These are phyloP conservation scores for Magnaporthiopsis poae DNA, from an alignment of 2,329 filamentous ascomycete species.

Conservation along the genomic window DNA sequence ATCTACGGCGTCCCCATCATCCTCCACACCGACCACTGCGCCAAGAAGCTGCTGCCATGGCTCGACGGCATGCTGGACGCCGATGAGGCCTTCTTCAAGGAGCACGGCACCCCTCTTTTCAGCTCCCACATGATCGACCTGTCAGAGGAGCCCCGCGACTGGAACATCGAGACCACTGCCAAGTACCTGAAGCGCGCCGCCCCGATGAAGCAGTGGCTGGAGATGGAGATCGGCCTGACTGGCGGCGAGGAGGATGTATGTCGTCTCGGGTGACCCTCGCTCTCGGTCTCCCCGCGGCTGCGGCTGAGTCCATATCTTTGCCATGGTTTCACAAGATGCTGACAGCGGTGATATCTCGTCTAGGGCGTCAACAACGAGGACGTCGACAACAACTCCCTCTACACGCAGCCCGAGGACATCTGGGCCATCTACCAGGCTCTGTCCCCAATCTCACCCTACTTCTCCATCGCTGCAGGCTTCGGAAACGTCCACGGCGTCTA, in stretches of 20 bases:
- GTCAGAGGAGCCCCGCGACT: slow-evolving; percentile 80
- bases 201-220: slow-evolving; percentile 97
- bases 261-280: neutral
- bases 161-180: slow-evolving; percentile 85
- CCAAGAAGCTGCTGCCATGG: slow-evolving; percentile 98
- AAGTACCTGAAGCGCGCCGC: slow-evolving; percentile 88
- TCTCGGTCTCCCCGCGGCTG: neutral
- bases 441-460: slow-evolving; percentile 80
- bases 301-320: neutral
- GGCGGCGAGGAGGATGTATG: slow-evolving; percentile 27
- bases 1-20: slow-evolving; percentile 82
- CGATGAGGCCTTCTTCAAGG: slow-evolving; percentile 92
- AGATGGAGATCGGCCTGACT: slow-evolving; percentile 95
- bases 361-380: slow-evolving; percentile 83
- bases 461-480: slow-evolving; percentile 96
- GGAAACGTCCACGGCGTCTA: slow-evolving; percentile 99
- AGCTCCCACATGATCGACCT: slow-evolving; percentile 94
- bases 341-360: neutral
- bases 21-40: slow-evolving; percentile 96
- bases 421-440: slow-evolving; percentile 83
- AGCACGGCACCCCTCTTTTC: slow-evolving; percentile 84
- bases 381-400: slow-evolving; percentile 91
- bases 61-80: slow-evolving; percentile 90
- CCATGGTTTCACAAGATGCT: neutral
- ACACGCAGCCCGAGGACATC: slow-evolving; percentile 97